Evolutionary conservation across 2,329 filamentous ascomycete genomes (phyloP).

Genomic region (Aspergillus cejpii): DNA sequence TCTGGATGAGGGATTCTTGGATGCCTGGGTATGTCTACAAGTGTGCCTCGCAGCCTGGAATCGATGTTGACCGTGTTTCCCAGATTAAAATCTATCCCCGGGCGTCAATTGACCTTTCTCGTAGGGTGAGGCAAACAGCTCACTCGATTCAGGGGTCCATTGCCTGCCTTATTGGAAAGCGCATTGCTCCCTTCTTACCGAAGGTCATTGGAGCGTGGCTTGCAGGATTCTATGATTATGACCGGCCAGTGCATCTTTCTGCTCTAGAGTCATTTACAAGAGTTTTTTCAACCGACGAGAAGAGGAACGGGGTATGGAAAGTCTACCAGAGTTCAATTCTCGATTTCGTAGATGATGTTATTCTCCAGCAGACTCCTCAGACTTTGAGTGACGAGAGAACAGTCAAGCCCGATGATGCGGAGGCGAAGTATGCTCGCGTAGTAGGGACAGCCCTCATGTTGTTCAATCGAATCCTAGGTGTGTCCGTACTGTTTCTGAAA

Average conservation of each 20-base stretch:
- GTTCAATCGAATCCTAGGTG: slow-evolving; percentile 50
- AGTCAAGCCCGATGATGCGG: slow-evolving; percentile 74
- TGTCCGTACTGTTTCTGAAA: slow-evolving; percentile 4
- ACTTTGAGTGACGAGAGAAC: slow-evolving; percentile 86
- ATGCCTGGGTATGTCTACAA: slow-evolving; percentile 67
- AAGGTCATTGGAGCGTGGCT: slow-evolving; percentile 83
- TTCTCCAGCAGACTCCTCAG: slow-evolving; percentile 67
- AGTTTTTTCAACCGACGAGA: slow-evolving; percentile 74
- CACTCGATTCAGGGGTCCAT: slow-evolving; percentile 66
- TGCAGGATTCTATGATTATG: slow-evolving; percentile 78
- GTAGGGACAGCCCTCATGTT: slow-evolving; percentile 54
- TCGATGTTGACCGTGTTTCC: slow-evolving; percentile 14
- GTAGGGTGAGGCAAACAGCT: slow-evolving; percentile 78
- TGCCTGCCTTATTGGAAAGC: slow-evolving; percentile 59
- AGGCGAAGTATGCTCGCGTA: slow-evolving; percentile 78
- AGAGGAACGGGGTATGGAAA: slow-evolving; percentile 67
- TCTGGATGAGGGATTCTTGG: slow-evolving; percentile 73
- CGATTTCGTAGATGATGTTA: slow-evolving; percentile 71
- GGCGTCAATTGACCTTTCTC: slow-evolving; percentile 80
- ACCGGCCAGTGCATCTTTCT: slow-evolving; percentile 67
- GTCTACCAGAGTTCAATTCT: slow-evolving; percentile 75
- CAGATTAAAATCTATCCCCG: slow-evolving; percentile 82
- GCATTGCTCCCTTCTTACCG: slow-evolving; percentile 73
- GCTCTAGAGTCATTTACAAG: slow-evolving; percentile 67
- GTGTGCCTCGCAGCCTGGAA: slow-evolving; percentile 2